Evolutionary conservation across 2,329 filamentous ascomycete species (phyloP).

Genomic region (Pestalotiopsis fici): DNA sequence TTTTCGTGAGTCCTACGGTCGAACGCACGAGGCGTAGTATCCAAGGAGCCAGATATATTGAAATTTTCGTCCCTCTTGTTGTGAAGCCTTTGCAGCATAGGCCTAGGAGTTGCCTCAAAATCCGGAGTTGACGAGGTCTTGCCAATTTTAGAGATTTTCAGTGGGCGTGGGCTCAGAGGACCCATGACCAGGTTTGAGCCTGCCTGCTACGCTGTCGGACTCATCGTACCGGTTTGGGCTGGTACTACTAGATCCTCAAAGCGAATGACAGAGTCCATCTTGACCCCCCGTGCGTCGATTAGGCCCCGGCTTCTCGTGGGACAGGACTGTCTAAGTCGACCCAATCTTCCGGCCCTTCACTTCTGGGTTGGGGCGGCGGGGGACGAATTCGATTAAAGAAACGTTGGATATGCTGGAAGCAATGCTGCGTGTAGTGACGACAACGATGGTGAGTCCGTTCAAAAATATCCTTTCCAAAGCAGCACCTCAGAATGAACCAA

Average conservation of each 20-base stretch:
- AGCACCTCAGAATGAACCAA: too few species aligned
- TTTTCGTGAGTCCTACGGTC: slow-evolving; percentile 13
- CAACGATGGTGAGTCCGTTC: too few species aligned
- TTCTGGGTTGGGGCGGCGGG: too few species aligned
- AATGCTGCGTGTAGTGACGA: too few species aligned
- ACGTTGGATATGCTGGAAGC: too few species aligned
- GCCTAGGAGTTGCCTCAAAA: slow-evolving; percentile 4
- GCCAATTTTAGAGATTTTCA: background rate
- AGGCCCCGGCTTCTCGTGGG: too few species aligned
- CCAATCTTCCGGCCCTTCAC: too few species aligned
- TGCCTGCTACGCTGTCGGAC: background rate
- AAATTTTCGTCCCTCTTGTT: background rate
- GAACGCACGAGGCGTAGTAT: slow-evolving; percentile 14
- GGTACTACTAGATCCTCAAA: background rate
- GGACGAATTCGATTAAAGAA: too few species aligned
- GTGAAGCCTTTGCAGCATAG: background rate
- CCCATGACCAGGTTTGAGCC: background rate
- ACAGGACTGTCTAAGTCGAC: too few species aligned
- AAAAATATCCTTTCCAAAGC: too few species aligned
- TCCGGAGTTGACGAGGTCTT: background rate
- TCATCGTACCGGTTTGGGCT: background rate
- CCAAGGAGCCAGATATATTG: slow-evolving; percentile 2
- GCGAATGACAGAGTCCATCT: background rate
- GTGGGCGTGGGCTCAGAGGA: slow-evolving; percentile 1
- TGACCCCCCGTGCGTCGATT: too few species aligned